These are phyloP conservation scores for Colletotrichum lindemuthianum DNA, from an alignment of 2,329 filamentous ascomycete genomes.

Conservation along the genomic window DNA sequence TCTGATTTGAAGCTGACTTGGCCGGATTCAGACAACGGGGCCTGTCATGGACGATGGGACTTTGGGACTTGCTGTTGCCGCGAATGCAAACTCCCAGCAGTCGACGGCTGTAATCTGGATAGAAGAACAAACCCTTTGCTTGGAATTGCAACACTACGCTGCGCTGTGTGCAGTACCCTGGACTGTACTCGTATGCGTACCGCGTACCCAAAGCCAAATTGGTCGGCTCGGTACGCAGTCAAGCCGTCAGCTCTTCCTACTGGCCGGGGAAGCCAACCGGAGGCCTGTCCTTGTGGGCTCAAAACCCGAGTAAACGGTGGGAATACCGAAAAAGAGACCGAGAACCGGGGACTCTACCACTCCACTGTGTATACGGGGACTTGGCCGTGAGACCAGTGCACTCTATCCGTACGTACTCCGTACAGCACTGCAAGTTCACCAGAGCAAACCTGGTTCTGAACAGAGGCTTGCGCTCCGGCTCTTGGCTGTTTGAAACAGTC, in stretches of 20 bases:
- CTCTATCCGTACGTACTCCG: too few relatives aligned
- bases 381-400: too few relatives aligned
- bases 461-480: too few relatives aligned
- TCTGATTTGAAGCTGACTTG: background rate
- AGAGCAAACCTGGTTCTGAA: too few relatives aligned
- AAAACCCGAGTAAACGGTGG: slow-evolving; percentile 14
- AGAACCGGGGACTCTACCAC: slow-evolving; percentile 4
- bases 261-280: slow-evolving; percentile 26
- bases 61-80: slow-evolving; percentile 10
- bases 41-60: background rate
- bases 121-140: background rate
- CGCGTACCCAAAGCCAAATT: background rate
- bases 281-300: slow-evolving; percentile 15
- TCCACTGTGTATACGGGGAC: too few relatives aligned
- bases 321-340: slow-evolving; percentile 3
- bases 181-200: too few relatives aligned
- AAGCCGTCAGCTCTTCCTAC: slow-evolving; percentile 10
- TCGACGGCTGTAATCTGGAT: too few relatives aligned
- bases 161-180: background rate
- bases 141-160: background rate
- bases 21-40: slow-evolving; percentile 6
- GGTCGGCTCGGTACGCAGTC: background rate
- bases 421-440: too few relatives aligned
- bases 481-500: background rate
- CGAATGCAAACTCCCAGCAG: too few relatives aligned